Evolutionary conservation across 2,329 filamentous ascomycete species (phyloP), one percentile per base, ranked within the genome.

Genomic region (Mycosphaerella sp.): DNA sequence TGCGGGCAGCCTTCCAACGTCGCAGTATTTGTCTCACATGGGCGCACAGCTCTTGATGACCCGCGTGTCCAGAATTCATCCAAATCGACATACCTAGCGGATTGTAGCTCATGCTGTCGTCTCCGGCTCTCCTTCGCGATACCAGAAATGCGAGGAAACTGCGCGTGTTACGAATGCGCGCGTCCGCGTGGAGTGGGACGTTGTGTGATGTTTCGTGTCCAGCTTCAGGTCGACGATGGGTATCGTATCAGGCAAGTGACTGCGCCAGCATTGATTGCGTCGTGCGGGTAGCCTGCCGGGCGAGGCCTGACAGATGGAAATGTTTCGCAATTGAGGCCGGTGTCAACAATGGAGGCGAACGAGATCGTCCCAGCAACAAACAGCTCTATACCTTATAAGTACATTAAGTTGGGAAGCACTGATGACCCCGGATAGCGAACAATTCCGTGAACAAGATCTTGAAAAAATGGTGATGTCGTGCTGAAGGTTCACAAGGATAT

Each of bases 91-190:
- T 46, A 60, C 58, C 58, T 52, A 59, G 53, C 42, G 59, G 59
- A 34, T 61, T 61, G 55, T 59, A 61, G 50, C 55, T 58, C 57
- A 61, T 61, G 43, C 36, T 55, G 50, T 44, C 42, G 41, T 40
- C 39, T 27, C 21, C 35, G 6, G 8, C 40, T 18, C 42, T 42
- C 17, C 10, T 34, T 44, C 37, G 14, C 18, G 27, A 18, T 13
- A 32, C 44, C 17, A 32, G 41, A 17, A 40, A 40, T 45, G 37
- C 46, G 45, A 45, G 41, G 44, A 41, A 34, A 32, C 46, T 14
- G 39, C 21, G 35, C 35, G 45, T 45, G 45, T 34, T 41, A 45
- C 45, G 45, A 41, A 44, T 36, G 47, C 14, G 35, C 10, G 35
- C 17, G 25, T 10, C 18, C n/a, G 9, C 14, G 8, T 18, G n/a